These are phyloP conservation scores for Soucietia sequanensis DNA, from an alignment of 805 yeast genomes.

Conservation along the genomic window DNA sequence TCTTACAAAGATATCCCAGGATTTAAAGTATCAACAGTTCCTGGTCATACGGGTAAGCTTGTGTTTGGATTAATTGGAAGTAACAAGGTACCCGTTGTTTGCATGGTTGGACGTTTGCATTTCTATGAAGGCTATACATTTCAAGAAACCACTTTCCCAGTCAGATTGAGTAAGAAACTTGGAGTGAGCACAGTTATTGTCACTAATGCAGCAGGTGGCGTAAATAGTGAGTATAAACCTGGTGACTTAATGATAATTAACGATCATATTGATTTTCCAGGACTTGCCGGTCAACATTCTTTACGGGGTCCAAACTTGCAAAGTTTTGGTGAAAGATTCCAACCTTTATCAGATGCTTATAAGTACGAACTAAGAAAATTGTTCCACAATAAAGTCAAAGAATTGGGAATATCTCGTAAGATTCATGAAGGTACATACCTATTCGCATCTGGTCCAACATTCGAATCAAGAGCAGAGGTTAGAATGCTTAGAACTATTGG, in stretches of 20 bases:
- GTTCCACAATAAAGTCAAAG: conserved; percentile 54
- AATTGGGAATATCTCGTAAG: conserved; percentile 48
- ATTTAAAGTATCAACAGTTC: conserved; percentile 77
- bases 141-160: conserved; percentile 79
- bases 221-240: conserved; percentile 61
- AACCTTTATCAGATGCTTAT: conserved; percentile 87
- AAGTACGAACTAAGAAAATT: conserved; percentile 66
- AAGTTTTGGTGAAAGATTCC: conserved; percentile 80
- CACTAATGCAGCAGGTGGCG: conserved; percentile 97
- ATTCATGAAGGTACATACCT: conserved; percentile 86
- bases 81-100: conserved; percentile 73
- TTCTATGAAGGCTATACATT: conserved; percentile 90
- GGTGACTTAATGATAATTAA: conserved; percentile 90
- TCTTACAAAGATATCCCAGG: conserved; percentile 75
- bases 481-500: conserved; percentile 69
- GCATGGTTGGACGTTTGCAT: conserved; percentile 93
- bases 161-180: conserved; percentile 67
- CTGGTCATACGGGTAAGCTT: conserved; percentile 85
- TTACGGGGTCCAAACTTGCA: conserved; percentile 83
- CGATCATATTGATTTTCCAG: conserved; percentile 91
- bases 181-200: conserved; percentile 66
- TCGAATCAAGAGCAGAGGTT: conserved; percentile 91
- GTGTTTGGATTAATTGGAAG: conserved; percentile 74
- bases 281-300: conserved; percentile 85
- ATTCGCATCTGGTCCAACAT: conserved; percentile 91